Conservation (phyloP, 768 basidiomycete species). For the Termitomyces sp. region DNA sequence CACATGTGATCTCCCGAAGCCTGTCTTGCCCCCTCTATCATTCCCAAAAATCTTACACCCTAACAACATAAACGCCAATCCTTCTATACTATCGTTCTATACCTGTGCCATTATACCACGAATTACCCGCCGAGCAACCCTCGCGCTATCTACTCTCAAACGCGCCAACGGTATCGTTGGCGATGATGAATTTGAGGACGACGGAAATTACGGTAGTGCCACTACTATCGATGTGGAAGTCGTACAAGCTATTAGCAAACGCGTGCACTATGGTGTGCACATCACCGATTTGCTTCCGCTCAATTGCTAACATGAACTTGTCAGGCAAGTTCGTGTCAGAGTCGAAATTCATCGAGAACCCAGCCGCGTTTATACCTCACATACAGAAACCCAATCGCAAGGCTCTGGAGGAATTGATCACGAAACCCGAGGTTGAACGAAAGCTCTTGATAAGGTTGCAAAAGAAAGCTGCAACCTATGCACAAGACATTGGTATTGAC, state of each 20-base stretch:
- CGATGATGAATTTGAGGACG: slow-evolving; percentile 78
- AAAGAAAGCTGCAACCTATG: slow-evolving; percentile 80
- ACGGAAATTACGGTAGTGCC: slow-evolving; percentile 96
- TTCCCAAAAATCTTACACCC: slow-evolving; percentile 80
- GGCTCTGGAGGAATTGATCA: slow-evolving; percentile 83
- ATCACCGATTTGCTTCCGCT: neutral
- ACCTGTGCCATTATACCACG: slow-evolving; percentile 82
- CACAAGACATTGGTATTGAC: slow-evolving; percentile 78
- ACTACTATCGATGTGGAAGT: slow-evolving; percentile 95
- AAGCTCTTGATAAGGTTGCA: slow-evolving; percentile 78
- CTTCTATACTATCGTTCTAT: slow-evolving; percentile 88
- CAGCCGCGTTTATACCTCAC: slow-evolving; percentile 88
- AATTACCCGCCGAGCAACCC: slow-evolving; percentile 74
- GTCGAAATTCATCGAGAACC: slow-evolving; percentile 88
- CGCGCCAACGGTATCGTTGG: slow-evolving; percentile 64
- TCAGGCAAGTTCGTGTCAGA: slow-evolving; percentile 99
- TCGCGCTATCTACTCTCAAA: slow-evolving; percentile 61
- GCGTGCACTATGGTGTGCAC: slow-evolving; percentile 89
- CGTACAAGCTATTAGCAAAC: slow-evolving; percentile 96
- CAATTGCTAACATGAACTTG: neutral
- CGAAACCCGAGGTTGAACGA: slow-evolving; percentile 95
- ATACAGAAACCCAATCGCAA: slow-evolving; percentile 76
- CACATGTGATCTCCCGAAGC: slow-evolving; percentile 73
- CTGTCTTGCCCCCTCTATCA: slow-evolving; percentile 69
- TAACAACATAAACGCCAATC: slow-evolving; percentile 83